phyloP scores from a whole-genome alignment of 164 flowering plant genomes.

The Santalum album region DNA sequence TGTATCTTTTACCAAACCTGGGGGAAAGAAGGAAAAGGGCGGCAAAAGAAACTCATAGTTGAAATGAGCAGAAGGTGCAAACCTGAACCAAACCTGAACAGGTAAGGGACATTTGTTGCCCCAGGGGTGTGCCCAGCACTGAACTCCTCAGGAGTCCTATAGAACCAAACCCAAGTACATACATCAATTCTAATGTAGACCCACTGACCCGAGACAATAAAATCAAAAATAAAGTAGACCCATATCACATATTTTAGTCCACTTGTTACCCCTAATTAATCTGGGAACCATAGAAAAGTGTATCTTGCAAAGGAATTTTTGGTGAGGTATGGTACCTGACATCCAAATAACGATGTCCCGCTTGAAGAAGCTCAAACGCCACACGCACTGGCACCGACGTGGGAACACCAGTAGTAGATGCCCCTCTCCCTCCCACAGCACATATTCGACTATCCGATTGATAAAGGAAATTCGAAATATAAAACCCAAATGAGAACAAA shows the following conservation, averaged over 20 bases:
- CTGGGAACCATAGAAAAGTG: no score
- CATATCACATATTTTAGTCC: no score
- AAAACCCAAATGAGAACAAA: not conserved
- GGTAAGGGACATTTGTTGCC: constrained; percentile 79
- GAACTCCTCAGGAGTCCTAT: constrained; percentile 80
- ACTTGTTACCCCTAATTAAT: no score
- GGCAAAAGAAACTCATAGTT: not conserved
- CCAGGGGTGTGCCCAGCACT: constrained; percentile 66
- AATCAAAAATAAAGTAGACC: not conserved
- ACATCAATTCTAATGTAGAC: not conserved
- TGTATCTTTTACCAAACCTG: no score
- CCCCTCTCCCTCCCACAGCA: constrained; percentile 30
- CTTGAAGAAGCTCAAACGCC: constrained; percentile 79
- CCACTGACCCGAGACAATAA: not conserved
- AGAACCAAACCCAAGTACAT: constrained; percentile 5
- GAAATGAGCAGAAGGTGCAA: constrained; percentile 5
- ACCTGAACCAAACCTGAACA: constrained; percentile 70
- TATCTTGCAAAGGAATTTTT: not conserved
- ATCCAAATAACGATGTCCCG: constrained; percentile 82
- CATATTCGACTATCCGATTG: constrained; percentile 19
- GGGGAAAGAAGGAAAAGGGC: no score
- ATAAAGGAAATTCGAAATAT: not conserved
- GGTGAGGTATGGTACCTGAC: constrained; percentile 62
- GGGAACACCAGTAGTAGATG: constrained; percentile 30
- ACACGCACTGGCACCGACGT: constrained; percentile 83